Base-by-base conservation (phyloP, 2,329 filamentous ascomycete genomes). In the Exophiala oligosperma region DNA sequence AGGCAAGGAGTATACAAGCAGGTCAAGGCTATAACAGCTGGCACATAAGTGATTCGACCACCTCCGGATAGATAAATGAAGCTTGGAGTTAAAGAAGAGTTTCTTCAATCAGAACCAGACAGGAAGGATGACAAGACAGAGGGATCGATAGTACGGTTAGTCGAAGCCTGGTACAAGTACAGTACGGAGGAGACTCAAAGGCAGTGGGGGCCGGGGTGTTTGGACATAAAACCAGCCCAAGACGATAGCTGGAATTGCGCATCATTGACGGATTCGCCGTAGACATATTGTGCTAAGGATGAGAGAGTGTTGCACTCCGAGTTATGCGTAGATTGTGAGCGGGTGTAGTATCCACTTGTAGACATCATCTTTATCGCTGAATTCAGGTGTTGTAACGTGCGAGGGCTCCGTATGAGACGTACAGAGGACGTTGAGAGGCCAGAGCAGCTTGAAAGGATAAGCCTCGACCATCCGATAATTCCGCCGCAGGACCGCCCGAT, bases 381-480 rank as follows among this genome's bases (percentile, higher is more conserved):
- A 12, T 32, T 48, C 26, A 28, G 26, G 28, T 28, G 46, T 48
- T 48, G 46, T 29, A 48, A 48, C 46, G 14, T 48, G n/a, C 40
- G 24, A 14, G 28, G 46, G 24, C 26, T 48, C 46, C 46, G 28
- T 48, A n/a, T 26, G 46, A 28, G 46, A n/a, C 46, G 28, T 28
- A 29, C n/a, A 28, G 46, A 29, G 12, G 46, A 48, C 12, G 11
- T 48, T 48, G 46, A 48, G 23, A 48, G 46, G 46, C 46, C 46
- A 48, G 32, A 35, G 46, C 21, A 48, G 9, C 23, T 28, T 23
- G 24, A n/a, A 29, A 32, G 24, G 28, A 48, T 48, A 48, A 48
- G 46, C 46, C 46, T 48, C 24, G 46, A 28, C 23, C 28, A 61
- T 58, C 59, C 59, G 56, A 54, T 44, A 17, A 59, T 56, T 56